Base-by-base conservation (phyloP, 192 early-diverging fungal genomes). In the Coemansia sp. region DNA sequence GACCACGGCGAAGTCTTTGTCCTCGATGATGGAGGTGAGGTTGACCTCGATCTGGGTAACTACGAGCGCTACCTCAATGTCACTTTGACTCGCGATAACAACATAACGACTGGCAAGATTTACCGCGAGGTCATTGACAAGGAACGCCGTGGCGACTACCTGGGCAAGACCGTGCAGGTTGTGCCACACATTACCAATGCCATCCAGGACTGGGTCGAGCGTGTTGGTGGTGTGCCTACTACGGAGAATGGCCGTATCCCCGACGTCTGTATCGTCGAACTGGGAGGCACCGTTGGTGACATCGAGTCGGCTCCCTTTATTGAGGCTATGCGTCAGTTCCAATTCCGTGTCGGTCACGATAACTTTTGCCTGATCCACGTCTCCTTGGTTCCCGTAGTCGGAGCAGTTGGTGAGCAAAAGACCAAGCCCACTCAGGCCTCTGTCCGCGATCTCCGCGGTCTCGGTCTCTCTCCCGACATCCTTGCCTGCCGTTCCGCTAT, bases 1-100 rank as follows among this genome's bases (percentile, higher is more conserved):
- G 97, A 99, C 84, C 97, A 99, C 84, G 97, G 96, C 62, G 97
- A 99, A 73, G 96, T 99, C 38, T 99, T 98, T 87, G 97, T 99
- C 8, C 86, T 99, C 52, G 90, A 98, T 77, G 97, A 99, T 76
- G 97, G 97, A 37, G 97, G 96, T 65, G 97, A 99, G 82, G 97
- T 99, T 16, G 97, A 99, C 82, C 88, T 99, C 33, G 97, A 99
- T 80, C 87, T 99, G 28, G 97, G 97, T 59, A 99, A 99, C 87
- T 99, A 99, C 81, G 97, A 99, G 88, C 91, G 97, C 42, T 99
- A 96, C 85, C 84, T 99, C 66, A 93, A 96, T 80, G 89, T 98
- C 11, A 91, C 90, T 6, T 85, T 99, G 77, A 93, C 94, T 35
- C 89, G 94, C 62, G 92, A 94, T 80, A 99, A 99, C 91, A 99